These are phyloP conservation scores for Mariannaea elegans DNA, from an alignment of 2,329 filamentous ascomycete genomes.

Conservation along the genomic window DNA sequence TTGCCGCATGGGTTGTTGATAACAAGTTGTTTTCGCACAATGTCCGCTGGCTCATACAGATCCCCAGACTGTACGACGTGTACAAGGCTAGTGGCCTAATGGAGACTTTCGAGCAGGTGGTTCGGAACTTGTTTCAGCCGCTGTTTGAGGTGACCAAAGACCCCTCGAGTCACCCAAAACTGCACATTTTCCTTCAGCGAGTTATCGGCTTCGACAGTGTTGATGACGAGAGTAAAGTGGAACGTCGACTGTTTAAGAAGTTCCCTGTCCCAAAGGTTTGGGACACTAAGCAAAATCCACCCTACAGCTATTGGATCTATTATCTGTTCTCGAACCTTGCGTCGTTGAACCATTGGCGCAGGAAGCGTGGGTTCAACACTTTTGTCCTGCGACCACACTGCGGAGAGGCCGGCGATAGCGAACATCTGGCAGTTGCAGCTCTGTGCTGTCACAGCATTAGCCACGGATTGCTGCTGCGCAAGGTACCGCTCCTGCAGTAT, in stretches of 20 bases:
- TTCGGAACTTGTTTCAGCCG: conserved; percentile 91
- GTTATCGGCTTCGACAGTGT: conserved; percentile 98
- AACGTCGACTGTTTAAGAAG: conserved; percentile 93
- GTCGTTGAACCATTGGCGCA: conserved; percentile 91
- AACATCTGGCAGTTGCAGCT: conserved; percentile 91
- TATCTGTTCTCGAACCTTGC: conserved; percentile 94
- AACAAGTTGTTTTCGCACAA: conserved; percentile 99
- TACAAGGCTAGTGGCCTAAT: conserved; percentile 91
- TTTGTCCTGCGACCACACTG: conserved; percentile 94
- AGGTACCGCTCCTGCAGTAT: conserved; percentile 94
- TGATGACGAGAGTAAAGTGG: conserved; percentile 96
- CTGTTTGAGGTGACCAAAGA: conserved; percentile 94
- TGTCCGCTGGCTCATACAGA: conserved; percentile 95
- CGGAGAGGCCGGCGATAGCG: conserved; percentile 95
- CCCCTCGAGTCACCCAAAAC: conserved; percentile 85
- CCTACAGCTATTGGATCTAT: conserved; percentile 99
- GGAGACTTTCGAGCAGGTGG: conserved; percentile 88
- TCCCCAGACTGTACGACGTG: conserved; percentile 93
- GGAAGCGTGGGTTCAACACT: conserved; percentile 92
- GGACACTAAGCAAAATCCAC: conserved; percentile 93
- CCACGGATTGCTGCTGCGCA: conserved; percentile 89
- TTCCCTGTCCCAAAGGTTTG: conserved; percentile 91
- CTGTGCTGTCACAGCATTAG: conserved; percentile 97
- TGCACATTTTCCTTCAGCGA: conserved; percentile 92
- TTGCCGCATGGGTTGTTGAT: conserved; percentile 96